Base-by-base conservation (phyloP, 345 rosid species). In the Zanthoxylum bungeanum region DNA sequence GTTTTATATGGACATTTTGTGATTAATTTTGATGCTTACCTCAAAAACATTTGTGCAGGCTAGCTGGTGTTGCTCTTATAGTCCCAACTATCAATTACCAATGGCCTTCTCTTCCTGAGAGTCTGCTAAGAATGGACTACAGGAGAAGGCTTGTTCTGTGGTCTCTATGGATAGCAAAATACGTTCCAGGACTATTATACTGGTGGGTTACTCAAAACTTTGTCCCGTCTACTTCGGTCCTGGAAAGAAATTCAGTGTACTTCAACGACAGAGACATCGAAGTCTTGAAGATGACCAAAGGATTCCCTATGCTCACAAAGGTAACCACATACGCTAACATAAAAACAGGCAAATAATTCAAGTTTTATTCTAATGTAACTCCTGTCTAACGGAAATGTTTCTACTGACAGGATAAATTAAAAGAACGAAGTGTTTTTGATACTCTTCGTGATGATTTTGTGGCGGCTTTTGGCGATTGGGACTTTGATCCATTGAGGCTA, bases 221-320 rank as follows among this genome's bases (percentile, higher is more conserved):
- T 81, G 77, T 87, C 36, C 86, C 96, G 73, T 81, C 92, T 24
- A 79, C 84, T 61, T 80, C 88, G 5, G 78, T 75, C 73, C 52
- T 88, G 50, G 93, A 94, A 37, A 81, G 79, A 57, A 84, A 83
- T 56, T 86, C 95, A 14, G 51, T 80, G 2, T 84, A 88, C 77
- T 92, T 92, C 69, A 94, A 82, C 72, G 65, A 81, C 64, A 82
- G 78, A 40, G 97, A 92, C 76, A 76, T 89, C 0, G 92, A 88
- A 74, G 77, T 89, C 66, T 79, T 94, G 65, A 83, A 86, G 77
- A 85, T 75, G 71, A 85, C 73, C 3, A 78, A 84, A 56, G 92
- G 93, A 50, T 93, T 94, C 78, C 95, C 97, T 49, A 94, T 91
- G 97, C 91, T 91, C 51, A 87, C 85, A 56, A 76, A 83, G 94